phyloP scores from a whole-genome alignment of 345 rosid species.

The Schrenkiella parvula region DNA sequence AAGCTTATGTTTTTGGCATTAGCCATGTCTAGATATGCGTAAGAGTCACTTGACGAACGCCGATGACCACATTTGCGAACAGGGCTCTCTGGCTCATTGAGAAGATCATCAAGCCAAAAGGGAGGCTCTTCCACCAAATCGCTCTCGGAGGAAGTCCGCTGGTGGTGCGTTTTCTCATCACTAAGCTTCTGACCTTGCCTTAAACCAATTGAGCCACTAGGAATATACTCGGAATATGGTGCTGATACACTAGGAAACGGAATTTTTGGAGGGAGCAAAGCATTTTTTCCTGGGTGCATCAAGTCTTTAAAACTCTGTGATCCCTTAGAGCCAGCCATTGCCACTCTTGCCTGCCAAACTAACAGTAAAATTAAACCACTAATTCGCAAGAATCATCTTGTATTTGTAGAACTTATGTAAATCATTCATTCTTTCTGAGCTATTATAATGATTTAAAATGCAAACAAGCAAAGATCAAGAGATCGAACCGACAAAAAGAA shows the following conservation, averaged over 20 bases:
- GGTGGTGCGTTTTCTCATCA: constrained; percentile 59
- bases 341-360: constrained; percentile 35
- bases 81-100: constrained; percentile 94
- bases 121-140: constrained; percentile 85
- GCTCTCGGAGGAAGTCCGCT: constrained; percentile 91
- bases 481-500: too few relatives aligned
- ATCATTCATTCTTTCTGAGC: not conserved
- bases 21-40: constrained; percentile 68
- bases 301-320: constrained; percentile 63
- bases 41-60: constrained; percentile 97
- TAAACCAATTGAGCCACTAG: constrained; percentile 52
- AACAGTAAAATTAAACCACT: not conserved
- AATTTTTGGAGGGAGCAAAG: constrained; percentile 89
- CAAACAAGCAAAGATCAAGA: not conserved
- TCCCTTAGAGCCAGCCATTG: constrained; percentile 78
- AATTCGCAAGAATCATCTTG: not conserved
- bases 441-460: not conserved
- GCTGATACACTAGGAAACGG: constrained; percentile 80
- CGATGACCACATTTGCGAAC: constrained; percentile 86
- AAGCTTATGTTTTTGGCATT: constrained; percentile 55
- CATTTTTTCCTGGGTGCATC: constrained; percentile 68
- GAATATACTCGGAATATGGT: constrained; percentile 58
- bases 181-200: constrained; percentile 69
- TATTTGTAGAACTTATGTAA: not conserved
- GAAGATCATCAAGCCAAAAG: constrained; percentile 99